Evolutionary conservation across 257 asterid genomes (phyloP).

Genomic region (Solanum piurae): DNA sequence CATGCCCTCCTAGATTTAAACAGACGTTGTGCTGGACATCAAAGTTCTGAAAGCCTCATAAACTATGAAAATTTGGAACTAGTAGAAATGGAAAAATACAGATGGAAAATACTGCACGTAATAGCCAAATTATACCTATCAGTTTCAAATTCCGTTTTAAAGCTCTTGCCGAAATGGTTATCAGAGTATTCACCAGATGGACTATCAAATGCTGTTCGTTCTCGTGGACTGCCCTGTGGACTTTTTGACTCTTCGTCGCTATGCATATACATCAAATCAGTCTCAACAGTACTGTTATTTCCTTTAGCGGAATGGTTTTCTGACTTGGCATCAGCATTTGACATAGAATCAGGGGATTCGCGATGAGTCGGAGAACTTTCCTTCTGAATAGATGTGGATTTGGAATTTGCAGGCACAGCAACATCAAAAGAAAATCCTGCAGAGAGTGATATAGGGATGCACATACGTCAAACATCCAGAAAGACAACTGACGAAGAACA

Average conservation of each 20-base stretch:
- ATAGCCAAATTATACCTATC: constrained; percentile 38
- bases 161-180: constrained; percentile 50
- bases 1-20: neutral
- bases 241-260: constrained; percentile 84
- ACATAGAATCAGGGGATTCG: constrained; percentile 46
- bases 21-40: neutral
- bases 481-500: neutral
- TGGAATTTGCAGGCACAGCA: constrained; percentile 39
- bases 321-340: constrained; percentile 43
- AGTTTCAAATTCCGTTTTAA: constrained; percentile 64
- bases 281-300: constrained; percentile 34
- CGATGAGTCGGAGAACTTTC: constrained; percentile 52
- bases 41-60: neutral
- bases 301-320: constrained; percentile 40
- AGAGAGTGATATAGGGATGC: neutral
- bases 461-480: neutral
- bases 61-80: neutral
- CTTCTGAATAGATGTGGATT: constrained; percentile 27
- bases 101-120: neutral
- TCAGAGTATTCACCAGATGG: constrained; percentile 62
- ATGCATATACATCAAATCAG: constrained; percentile 40
- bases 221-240: constrained; percentile 61
- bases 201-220: constrained; percentile 45
- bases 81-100: neutral
- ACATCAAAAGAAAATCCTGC: constrained; percentile 83